Percentiles rank a stretch among this genome's conserved stretches.
Evolutionary conservation across 768 basidiomycete genomes (phyloP).

Genomic region (Boletus coccyginus): DNA sequence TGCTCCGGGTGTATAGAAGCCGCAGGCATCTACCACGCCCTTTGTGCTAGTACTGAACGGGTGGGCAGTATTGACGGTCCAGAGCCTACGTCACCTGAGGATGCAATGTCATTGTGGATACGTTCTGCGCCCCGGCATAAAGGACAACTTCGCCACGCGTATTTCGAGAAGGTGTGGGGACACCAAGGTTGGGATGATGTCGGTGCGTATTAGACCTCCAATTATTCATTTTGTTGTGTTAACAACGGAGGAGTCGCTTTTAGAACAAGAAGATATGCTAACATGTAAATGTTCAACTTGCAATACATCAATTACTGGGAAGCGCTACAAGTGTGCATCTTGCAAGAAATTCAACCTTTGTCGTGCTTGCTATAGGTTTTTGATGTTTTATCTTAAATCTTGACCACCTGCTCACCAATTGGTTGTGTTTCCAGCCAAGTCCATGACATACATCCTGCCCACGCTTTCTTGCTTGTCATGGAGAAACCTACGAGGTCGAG

Average conservation of each 20-base stretch:
- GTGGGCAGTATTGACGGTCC: conserved; percentile 17
- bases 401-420: neutral
- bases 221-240: neutral
- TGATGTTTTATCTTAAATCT: conserved; percentile 9
- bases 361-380: conserved; percentile 75
- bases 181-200: conserved; percentile 84
- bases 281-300: conserved; percentile 82
- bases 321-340: conserved; percentile 82
- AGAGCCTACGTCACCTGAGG: conserved; percentile 53
- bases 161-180: conserved; percentile 84
- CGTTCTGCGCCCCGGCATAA: conserved; percentile 69
- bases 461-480: conserved; percentile 81
- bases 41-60: conserved; percentile 47
- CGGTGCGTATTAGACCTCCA: conserved; percentile 48
- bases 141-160: conserved; percentile 80
- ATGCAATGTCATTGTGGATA: conserved; percentile 57
- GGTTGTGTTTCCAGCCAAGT: conserved; percentile 57
- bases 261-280: conserved; percentile 69
- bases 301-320: conserved; percentile 51
- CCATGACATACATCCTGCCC: conserved; percentile 87
- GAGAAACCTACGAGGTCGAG: conserved; percentile 47
- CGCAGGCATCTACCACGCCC: conserved; percentile 75
- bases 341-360: conserved; percentile 82
- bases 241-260: conserved; percentile 20
- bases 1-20: conserved; percentile 78